Percentiles rank a stretch among this genome's conserved stretches.
Conservation (phyloP, 768 basidiomycete genomes). For the Artomyces pyxidatus region DNA sequence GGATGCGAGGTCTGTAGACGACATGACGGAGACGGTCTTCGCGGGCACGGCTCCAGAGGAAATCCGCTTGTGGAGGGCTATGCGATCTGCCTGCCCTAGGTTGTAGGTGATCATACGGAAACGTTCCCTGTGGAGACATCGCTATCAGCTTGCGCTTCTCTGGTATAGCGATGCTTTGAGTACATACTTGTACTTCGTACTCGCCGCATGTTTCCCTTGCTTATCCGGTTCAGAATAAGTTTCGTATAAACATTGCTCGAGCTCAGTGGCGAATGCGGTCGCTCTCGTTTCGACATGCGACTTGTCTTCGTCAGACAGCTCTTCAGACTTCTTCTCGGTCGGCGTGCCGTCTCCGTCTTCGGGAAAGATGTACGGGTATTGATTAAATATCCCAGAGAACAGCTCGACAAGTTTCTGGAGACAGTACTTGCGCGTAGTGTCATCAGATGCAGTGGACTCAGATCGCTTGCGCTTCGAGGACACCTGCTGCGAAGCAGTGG, state of each 20-base stretch:
- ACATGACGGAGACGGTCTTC: constrained; percentile 73
- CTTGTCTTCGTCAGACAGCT: constrained; percentile 55
- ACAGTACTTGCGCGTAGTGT: constrained; percentile 75
- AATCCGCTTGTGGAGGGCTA: constrained; percentile 72
- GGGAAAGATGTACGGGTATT: constrained; percentile 50
- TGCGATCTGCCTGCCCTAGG: constrained; percentile 74
- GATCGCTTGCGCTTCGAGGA: constrained; percentile 42
- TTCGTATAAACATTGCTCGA: constrained; percentile 73
- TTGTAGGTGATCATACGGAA: constrained; percentile 90
- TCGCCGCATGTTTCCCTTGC: constrained; percentile 50
- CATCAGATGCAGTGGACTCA: constrained; percentile 39
- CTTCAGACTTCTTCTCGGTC: constrained; percentile 37
- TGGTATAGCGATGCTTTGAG: neutral
- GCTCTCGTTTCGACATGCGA: constrained; percentile 46
- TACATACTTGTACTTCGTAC: constrained; percentile 74
- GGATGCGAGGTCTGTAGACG: constrained; percentile 81
- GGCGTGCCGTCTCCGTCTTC: constrained; percentile 23
- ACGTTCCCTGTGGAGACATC: constrained; percentile 53
- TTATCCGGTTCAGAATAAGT: constrained; percentile 75
- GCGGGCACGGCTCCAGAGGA: constrained; percentile 57
- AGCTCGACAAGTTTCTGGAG: constrained; percentile 67
- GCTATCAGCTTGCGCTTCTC: constrained; percentile 2
- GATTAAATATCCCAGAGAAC: constrained; percentile 60
- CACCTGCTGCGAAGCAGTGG: constrained; percentile 29
- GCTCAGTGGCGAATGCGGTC: constrained; percentile 55